Base-by-base conservation (phyloP, 345 rosid genomes). In the Citrus maxima region DNA sequence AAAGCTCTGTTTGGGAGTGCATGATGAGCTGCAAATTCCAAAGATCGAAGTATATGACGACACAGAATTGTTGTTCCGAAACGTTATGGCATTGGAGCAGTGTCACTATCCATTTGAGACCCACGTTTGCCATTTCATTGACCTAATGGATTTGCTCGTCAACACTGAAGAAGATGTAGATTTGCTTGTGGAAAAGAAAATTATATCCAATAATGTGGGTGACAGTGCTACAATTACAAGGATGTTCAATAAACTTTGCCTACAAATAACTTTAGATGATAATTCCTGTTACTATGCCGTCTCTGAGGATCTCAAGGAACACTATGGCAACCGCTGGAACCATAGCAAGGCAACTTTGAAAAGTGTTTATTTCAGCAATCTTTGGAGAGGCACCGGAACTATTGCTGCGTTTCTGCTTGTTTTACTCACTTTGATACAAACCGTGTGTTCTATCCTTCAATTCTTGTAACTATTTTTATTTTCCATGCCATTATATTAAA, bases 311-410 rank as follows among this genome's bases (percentile, higher is more conserved):
- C n/a, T 79, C 10, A 66, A 67, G 22, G 22, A 3, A 0, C 42
- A 37, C 42, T 56, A 67, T 3, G 61, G 10, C 0, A 25, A 37
- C 9, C 4, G 25, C 6, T 56, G 68, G 10, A 61, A 78, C 21
- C 70, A 64, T 16, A 24, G 72, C 0, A 28, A 0, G 2, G 30
- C 0, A 16, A 72, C 35, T 18, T 25, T 78, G 40, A 72, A 54
- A 10, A 78, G 72, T 0, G 72, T 72, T 21, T 78, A 72, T 55
- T 78, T 78, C 22, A 67, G 65, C 30, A 67, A 78, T 64, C 71
- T 72, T 24, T 78, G 76, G 77, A 65, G 65, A 63, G 77, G 76
- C 18, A 72, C 81, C 16, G 77, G 64, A 3, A 78, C 81, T 72
- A 1, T n/a, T n/a, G 72, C 56, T 62, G 81, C 76, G 1, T 21